Conservation (phyloP, 768 basidiomycete genomes). For the Phylloporus sp. region DNA sequence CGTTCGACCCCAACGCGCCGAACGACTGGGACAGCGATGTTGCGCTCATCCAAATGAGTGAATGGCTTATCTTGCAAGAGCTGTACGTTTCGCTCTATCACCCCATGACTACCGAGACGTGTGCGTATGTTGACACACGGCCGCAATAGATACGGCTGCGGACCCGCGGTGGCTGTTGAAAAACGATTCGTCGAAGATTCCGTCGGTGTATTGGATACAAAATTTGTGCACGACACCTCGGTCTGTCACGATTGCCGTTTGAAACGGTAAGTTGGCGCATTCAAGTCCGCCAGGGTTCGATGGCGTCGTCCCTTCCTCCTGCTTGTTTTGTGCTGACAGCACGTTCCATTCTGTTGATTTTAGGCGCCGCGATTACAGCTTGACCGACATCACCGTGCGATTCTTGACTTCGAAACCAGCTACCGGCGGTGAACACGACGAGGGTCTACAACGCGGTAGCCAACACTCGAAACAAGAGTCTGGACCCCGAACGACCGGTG, state of each 20-base stretch:
- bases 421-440: conserved; percentile 26
- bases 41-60: conserved; percentile 51
- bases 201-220: conserved; percentile 27
- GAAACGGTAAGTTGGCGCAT: conserved; percentile 41
- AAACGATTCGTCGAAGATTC: conserved; percentile 29
- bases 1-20: conserved; percentile 59
- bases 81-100: conserved; percentile 42
- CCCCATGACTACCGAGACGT: conserved; percentile 4
- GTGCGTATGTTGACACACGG: conserved; percentile 16
- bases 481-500: conserved; percentile 37
- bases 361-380: conserved; percentile 45
- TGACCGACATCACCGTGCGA: conserved; percentile 59
- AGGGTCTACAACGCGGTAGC: conserved; percentile 23
- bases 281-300: conserved; percentile 10
- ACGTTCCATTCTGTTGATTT: conserved; percentile 15
- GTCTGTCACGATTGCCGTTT: conserved; percentile 60
- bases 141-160: conserved; percentile 48
- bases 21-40: conserved; percentile 55
- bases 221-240: conserved; percentile 44
- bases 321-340: conserved; percentile 12
- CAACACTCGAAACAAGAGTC: conserved; percentile 27
- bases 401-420: conserved; percentile 34
- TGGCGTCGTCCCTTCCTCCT: conserved; percentile 1
- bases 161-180: conserved; percentile 48
- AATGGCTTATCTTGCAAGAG: conserved; percentile 59